phyloP scores from a whole-genome alignment of 371 early-diverging fungal species.

The Smittium culicis region DNA sequence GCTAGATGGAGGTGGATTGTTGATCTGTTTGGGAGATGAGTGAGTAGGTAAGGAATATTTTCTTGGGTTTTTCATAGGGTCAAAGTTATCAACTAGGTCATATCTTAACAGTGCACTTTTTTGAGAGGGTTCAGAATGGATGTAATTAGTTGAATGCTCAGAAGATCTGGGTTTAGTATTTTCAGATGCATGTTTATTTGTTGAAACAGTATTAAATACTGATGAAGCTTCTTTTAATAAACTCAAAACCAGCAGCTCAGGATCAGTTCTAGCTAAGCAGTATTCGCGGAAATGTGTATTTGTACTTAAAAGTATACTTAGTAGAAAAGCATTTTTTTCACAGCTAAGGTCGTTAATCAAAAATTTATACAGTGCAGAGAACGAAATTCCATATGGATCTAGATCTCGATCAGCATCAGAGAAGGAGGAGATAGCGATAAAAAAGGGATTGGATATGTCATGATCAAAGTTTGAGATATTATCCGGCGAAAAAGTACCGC shows the following conservation, averaged over 20 bases:
- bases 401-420: not conserved
- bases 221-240: not conserved
- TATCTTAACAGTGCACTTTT: not conserved
- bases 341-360: not conserved
- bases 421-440: not conserved
- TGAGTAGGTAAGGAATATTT: too few species aligned
- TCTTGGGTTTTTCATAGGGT: not conserved
- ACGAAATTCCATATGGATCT: not conserved
- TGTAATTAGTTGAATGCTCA: not conserved
- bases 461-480: not conserved
- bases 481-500: not conserved
- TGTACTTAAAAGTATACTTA: not conserved
- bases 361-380: not conserved
- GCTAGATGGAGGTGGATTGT: too few species aligned
- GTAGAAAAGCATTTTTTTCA: not conserved
- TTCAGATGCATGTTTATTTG: not conserved
- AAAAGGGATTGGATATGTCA: constrained; percentile 2
- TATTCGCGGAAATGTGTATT: constrained; percentile 1
- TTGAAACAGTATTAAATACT: not conserved
- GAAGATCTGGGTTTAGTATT: not conserved
- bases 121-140: not conserved
- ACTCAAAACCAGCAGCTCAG: not conserved
- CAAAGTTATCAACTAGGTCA: not conserved
- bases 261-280: constrained; percentile 6
- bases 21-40: too few species aligned